Base-by-base conservation (phyloP, 2,329 filamentous ascomycete species). In the Teratosphaeriaceae sp. region DNA sequence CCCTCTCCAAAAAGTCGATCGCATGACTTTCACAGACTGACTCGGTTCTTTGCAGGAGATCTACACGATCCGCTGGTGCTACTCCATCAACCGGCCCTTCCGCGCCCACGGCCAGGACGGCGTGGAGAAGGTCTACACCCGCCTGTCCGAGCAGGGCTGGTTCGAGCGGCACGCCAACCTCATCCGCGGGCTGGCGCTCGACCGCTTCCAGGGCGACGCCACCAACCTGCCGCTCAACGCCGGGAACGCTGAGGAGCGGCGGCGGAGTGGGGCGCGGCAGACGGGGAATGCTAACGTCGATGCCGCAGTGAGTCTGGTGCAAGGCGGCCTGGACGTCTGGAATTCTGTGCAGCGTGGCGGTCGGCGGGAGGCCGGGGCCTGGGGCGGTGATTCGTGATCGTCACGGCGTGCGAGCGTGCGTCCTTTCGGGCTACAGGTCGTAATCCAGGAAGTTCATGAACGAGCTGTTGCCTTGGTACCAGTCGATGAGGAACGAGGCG, bases 11-110 rank as follows among this genome's bases (percentile, higher is more conserved):
- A n/a, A n/a, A n/a, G n/a, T n/a, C n/a, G n/a, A n/a, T n/a, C n/a
- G n/a, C n/a, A n/a, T n/a, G n/a, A n/a, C n/a, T n/a, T n/a, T n/a
- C n/a, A n/a, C n/a, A n/a, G n/a, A n/a, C n/a, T n/a, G n/a, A n/a
- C n/a, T n/a, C n/a, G n/a, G n/a, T n/a, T n/a, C n/a, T n/a, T n/a
- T n/a, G n/a, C n/a, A n/a, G n/a, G 74, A 82, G 49, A 79, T 85
- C 2, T 75, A 5, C 70, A 79, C 35, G 84, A 81, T 75, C 0
- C 70, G 80, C 24, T 88, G 82, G 81, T 62, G 68, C 1, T 80
- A 74, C 51, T 76, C 73, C n/a, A n/a, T n/a, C 2, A n/a, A n/a
- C n/a, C n/a, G n/a, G n/a, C n/a, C n/a, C n/a, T n/a, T n/a, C n/a
- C n/a, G n/a, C n/a, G n/a, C 46, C 2, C 42, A 61, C 20, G 69